Conservation (phyloP, 1,284 basidiomycete genomes). For the Marasmius oreades region DNA sequence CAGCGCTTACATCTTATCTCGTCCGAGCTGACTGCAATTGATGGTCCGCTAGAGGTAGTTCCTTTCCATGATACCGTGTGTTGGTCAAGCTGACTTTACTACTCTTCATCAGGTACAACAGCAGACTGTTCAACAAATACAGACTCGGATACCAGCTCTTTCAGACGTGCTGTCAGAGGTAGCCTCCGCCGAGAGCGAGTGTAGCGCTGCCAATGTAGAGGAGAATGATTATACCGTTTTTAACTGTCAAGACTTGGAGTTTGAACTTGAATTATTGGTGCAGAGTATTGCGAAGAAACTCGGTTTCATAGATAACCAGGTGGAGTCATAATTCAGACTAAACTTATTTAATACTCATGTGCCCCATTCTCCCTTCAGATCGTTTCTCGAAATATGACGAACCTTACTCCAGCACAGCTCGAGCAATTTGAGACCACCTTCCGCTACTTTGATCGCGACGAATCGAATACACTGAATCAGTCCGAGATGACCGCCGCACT, state of each 20-base stretch:
- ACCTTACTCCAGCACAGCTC: conserved; percentile 91
- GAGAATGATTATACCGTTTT: conserved; percentile 97
- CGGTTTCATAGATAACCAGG: conserved; percentile 96
- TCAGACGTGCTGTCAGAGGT: conserved; percentile 55
- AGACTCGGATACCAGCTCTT: conserved; percentile 62
- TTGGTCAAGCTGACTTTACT: too few relatives aligned
- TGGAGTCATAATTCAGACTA: conserved; percentile 24
- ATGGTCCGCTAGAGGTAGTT: conserved; percentile 78
- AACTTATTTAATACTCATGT: conserved; percentile 2
- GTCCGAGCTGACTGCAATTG: conserved; percentile 71
- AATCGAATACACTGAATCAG: conserved; percentile 81
- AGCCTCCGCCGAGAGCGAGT: conserved; percentile 68
- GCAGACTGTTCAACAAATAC: conserved; percentile 49
- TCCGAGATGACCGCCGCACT: conserved; percentile 91
- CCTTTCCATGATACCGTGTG: too few relatives aligned
- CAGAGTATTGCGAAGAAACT: conserved; percentile 88
- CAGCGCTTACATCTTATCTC: conserved; percentile 69
- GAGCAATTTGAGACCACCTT: conserved; percentile 98
- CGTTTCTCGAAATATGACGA: conserved; percentile 88
- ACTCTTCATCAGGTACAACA: conserved; percentile 48
- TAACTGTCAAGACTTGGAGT: conserved; percentile 86
- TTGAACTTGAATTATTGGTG: conserved; percentile 83
- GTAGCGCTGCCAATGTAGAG: conserved; percentile 89
- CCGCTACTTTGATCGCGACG: conserved; percentile 95
- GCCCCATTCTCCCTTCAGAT: conserved; percentile 50